Base-by-base conservation (phyloP, 208 protist genomes). In the Kentomonas sorsogonicus region DNA sequence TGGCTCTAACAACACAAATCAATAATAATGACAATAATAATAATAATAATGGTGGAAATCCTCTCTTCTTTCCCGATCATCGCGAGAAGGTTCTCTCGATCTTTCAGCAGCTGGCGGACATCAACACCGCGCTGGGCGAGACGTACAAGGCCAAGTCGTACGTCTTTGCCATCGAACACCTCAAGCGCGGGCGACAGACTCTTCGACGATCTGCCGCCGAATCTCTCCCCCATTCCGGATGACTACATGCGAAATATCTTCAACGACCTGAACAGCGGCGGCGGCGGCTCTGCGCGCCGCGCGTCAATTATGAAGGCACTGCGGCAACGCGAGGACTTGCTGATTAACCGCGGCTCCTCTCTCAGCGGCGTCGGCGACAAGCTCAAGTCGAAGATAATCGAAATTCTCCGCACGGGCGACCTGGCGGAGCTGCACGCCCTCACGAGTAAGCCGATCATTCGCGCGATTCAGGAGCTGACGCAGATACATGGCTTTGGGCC, bases 401-500 rank as follows among this genome's bases (percentile, higher is more conserved):
- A 92, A 60, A 93, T 96, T 40, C 66, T 96, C 0, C 15, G 60
- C 20, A 94, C 84, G 0, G 89, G 89, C 20, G 80, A 82, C 25
- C 62, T 96, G 40, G 51, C 62, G 31, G 76, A 96, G 65, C 69
- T 91, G 22, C 74, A 90, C 45, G 46, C 13, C 55, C 57, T 88
- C 20, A 59, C 91, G 63, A 59, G 72, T 25, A 86, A 89, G 45
- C 86, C 86, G 11, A 58, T 89, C 16, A 89, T 93, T 48, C 68
- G 72, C 0, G 89, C 89, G 0, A 82, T 92, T 67, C 79, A 76
- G 6, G 67, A 82, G 55, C 72, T 96, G 16, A 87, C 83, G 18
- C 69, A 88, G 60, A 74, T 96, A 33, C 83, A 91, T 65, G 89
- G 89, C 53, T 68, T 96, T 40, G 89, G 89, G n/a, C 86, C 89